Percentiles rank a stretch among this genome's conserved stretches.
Evolutionary conservation across 352 stramenopile species (phyloP).

Genomic region (Thalassiosira mediterranea): DNA sequence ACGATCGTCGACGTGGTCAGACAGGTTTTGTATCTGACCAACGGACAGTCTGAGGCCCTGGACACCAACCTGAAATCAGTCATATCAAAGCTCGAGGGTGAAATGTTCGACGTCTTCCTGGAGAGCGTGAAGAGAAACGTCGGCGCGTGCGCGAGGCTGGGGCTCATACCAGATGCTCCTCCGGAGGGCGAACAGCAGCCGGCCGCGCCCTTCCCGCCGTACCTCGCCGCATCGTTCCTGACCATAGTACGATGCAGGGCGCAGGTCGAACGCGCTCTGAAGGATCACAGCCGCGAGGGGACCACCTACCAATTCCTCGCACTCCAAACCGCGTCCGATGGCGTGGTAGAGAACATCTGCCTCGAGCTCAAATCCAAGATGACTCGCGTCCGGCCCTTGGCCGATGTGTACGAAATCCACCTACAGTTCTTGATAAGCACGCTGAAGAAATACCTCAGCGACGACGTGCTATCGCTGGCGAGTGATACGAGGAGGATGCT

Average conservation of each 20-base stretch:
- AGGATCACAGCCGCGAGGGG: conserved; percentile 59
- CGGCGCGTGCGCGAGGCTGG: conserved; percentile 65
- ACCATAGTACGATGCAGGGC: conserved; percentile 78
- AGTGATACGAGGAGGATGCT: conserved; percentile 70
- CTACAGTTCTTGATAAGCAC: conserved; percentile 81
- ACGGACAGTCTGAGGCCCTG: conserved; percentile 59
- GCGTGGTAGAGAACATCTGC: conserved; percentile 78
- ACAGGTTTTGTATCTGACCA: conserved; percentile 74
- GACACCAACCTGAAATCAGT: conserved; percentile 74
- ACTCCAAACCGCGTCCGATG: conserved; percentile 76
- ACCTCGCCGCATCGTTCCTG: conserved; percentile 78
- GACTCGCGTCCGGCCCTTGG: conserved; percentile 63
- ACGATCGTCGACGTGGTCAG: conserved; percentile 73
- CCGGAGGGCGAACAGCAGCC: conserved; percentile 25
- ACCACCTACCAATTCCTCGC: conserved; percentile 76
- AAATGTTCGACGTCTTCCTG: conserved; percentile 84
- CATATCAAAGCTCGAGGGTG: conserved; percentile 68
- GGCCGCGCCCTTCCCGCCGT: conserved; percentile 64
- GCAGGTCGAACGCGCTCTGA: conserved; percentile 80
- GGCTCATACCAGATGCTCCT: conserved; percentile 31
- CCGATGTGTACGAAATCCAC: conserved; percentile 74
- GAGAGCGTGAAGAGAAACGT: conserved; percentile 72
- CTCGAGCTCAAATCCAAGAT: conserved; percentile 71
- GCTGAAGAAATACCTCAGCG: conserved; percentile 74
- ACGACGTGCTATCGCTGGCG: conserved; percentile 53